Conservation (phyloP, 495 filamentous ascomycete species). For the Penicillium riverlandense region DNA sequence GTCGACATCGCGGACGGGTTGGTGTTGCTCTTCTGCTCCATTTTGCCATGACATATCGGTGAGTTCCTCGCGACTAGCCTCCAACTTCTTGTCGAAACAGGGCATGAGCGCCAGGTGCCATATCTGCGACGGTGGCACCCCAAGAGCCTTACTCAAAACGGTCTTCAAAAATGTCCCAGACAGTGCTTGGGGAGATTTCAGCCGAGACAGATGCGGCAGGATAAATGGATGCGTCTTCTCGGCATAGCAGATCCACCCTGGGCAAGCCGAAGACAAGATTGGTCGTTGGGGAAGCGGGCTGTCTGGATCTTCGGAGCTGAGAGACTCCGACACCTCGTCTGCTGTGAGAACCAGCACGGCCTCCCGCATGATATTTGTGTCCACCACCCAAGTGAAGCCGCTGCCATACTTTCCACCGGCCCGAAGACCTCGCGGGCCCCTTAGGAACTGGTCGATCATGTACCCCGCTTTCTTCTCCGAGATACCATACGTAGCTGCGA, state of each 20-base stretch:
- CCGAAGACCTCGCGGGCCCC: conserved; percentile 60
- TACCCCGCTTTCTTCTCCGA: conserved; percentile 64
- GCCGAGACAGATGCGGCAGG: conserved; percentile 78
- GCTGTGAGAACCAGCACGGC: conserved; percentile 70
- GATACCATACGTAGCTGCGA: conserved; percentile 74
- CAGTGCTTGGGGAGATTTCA: conserved; percentile 92
- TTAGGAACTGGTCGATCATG: conserved; percentile 77
- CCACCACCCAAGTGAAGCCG: conserved; percentile 79
- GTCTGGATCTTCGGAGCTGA: conserved; percentile 13
- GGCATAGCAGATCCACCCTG: conserved; percentile 97
- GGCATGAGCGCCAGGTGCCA: conserved; percentile 97
- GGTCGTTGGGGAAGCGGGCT: conserved; percentile 51
- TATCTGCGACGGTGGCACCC: conserved; percentile 69
- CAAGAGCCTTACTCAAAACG: conserved; percentile 59
- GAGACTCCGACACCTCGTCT: conserved; percentile 60
- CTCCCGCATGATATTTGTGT: conserved; percentile 75
- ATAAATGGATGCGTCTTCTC: conserved; percentile 95
- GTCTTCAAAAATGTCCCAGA: conserved; percentile 86
- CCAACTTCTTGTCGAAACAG: conserved; percentile 98
- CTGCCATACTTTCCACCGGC: conserved; percentile 62
- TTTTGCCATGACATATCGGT: conserved; percentile 69
- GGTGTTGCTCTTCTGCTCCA: conserved; percentile 19
- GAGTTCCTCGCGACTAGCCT: conserved; percentile 87
- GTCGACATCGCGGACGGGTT: conserved; percentile 78
- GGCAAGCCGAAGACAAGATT: conserved; percentile 84